Evolutionary conservation across 176 grass and related monocot genomes (phyloP).

Genomic region (Paspalum notatum): DNA sequence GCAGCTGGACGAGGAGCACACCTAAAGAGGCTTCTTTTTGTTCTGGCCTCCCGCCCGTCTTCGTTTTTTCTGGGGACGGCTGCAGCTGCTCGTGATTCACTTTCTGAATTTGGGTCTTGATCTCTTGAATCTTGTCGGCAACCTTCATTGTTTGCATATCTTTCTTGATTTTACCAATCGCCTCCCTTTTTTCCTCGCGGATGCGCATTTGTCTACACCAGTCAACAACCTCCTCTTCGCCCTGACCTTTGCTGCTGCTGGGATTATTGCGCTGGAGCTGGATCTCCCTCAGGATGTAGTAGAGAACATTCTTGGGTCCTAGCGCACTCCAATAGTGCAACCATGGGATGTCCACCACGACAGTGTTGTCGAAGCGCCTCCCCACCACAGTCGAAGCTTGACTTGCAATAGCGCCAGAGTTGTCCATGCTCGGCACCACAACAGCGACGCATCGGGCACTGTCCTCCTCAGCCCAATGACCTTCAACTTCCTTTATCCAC

Average conservation of each 20-base stretch:
- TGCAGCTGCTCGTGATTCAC: background rate
- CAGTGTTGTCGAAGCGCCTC: background rate
- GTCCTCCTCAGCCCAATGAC: background rate
- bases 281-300: conserved; percentile 35
- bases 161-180: background rate
- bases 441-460: background rate
- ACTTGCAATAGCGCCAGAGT: background rate
- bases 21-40: background rate
- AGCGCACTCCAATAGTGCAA: accelerated
- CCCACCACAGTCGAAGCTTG: background rate
- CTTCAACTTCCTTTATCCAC: background rate
- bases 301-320: conserved; percentile 13
- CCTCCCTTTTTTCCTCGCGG: background rate
- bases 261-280: background rate
- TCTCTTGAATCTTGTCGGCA: background rate
- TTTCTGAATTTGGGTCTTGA: background rate
- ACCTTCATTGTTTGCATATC: background rate
- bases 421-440: background rate
- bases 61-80: background rate
- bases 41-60: background rate
- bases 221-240: too few species aligned
- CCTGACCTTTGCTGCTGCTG: background rate
- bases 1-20: background rate
- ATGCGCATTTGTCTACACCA: background rate
- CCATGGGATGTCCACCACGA: background rate